These are phyloP conservation scores for Naematelia aurantialba DNA, from an alignment of 768 basidiomycete genomes.

Conservation along the genomic window DNA sequence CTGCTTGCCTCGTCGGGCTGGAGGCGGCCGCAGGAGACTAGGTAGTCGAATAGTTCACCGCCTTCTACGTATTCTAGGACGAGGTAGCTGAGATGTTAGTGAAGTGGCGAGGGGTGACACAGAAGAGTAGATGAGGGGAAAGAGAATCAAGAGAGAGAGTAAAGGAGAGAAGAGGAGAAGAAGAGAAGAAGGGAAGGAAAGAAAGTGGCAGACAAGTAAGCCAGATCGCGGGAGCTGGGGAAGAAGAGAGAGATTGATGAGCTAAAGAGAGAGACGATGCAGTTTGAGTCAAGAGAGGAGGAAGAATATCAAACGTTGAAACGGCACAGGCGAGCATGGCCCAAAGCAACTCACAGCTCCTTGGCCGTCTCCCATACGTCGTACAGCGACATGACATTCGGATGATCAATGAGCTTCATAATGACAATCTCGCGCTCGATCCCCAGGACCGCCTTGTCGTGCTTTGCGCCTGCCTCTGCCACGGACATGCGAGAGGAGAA, in stretches of 20 bases:
- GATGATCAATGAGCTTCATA: constrained; percentile 99
- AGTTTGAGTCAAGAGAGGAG: too few species aligned
- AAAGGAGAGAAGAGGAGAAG: too few species aligned
- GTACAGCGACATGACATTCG: constrained; percentile 90
- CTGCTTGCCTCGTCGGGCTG: constrained; percentile 75
- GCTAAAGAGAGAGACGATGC: too few species aligned
- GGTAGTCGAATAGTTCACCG: constrained; percentile 93
- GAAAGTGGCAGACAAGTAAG: too few species aligned
- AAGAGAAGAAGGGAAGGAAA: too few species aligned
- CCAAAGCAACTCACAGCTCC: constrained; percentile 59
- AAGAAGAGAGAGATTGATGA: not conserved
- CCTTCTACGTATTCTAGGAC: constrained; percentile 93
- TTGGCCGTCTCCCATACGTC: constrained; percentile 91
- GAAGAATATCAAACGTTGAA: too few species aligned
- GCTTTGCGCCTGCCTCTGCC: constrained; percentile 34
- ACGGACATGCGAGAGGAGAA: constrained; percentile 58
- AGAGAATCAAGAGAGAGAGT: not conserved
- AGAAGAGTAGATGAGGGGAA: not conserved
- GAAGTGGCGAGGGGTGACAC: not conserved
- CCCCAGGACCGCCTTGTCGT: constrained; percentile 55
- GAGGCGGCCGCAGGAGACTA: constrained; percentile 81
- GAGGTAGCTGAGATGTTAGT: constrained; percentile 57
- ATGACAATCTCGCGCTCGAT: constrained; percentile 94
- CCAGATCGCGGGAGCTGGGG: too few species aligned
- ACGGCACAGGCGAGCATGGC: not conserved